Percentiles rank a stretch among this genome's conserved stretches.
phyloP scores from a whole-genome alignment of 2,329 filamentous ascomycete species.

The Rhynchosporium agropyri region DNA sequence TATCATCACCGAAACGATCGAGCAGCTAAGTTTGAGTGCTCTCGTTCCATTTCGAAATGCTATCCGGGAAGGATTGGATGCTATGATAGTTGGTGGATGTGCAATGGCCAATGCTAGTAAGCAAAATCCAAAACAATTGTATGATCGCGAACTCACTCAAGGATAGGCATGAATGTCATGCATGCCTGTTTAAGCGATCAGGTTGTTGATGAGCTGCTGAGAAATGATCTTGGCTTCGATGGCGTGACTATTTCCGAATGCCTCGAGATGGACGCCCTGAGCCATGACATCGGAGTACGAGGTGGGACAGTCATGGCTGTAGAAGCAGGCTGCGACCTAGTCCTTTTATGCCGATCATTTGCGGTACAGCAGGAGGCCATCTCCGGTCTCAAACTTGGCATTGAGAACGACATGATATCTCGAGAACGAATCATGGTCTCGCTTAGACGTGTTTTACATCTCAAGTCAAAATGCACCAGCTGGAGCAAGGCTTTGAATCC shows the following conservation, averaged over 20 bases:
- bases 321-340: conserved; percentile 90
- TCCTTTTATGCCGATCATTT: conserved; percentile 85
- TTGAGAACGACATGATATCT: conserved; percentile 88
- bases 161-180: conserved; percentile 88
- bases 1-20: conserved; percentile 91
- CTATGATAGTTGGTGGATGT: conserved; percentile 94
- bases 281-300: conserved; percentile 94
- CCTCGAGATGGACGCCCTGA: conserved; percentile 93
- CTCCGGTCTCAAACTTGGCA: conserved; percentile 81
- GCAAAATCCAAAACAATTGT: conserved; percentile 6
- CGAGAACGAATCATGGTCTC: conserved; percentile 80
- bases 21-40: conserved; percentile 89
- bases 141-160: neutral
- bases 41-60: conserved; percentile 91
- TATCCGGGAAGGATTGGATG: conserved; percentile 82
- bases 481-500: conserved; percentile 94
- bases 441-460: conserved; percentile 71
- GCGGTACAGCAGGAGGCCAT: conserved; percentile 90
- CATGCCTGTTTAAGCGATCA: conserved; percentile 97
- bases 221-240: conserved; percentile 86
- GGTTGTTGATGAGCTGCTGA: conserved; percentile 85
- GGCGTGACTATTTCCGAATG: conserved; percentile 96
- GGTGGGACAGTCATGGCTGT: conserved; percentile 97
- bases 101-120: conserved; percentile 72
- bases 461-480: conserved; percentile 84